These are phyloP conservation scores for Aspergillus diversus DNA, from an alignment of 495 filamentous ascomycete genomes.

Conservation along the genomic window DNA sequence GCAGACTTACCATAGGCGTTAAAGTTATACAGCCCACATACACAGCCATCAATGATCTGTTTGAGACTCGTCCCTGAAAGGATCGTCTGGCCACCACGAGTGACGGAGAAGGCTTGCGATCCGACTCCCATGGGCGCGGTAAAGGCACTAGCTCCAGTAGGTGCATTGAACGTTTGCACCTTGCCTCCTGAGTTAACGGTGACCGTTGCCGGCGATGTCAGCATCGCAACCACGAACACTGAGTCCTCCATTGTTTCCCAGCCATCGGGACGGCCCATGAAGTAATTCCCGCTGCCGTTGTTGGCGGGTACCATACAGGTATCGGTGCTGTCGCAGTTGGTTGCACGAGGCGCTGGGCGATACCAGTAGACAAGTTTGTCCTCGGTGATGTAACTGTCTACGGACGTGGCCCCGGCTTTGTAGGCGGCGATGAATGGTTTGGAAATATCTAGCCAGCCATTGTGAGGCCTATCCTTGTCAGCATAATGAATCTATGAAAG, in stretches of 20 bases:
- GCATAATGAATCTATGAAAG: not conserved
- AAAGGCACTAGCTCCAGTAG: slow-evolving; percentile 54
- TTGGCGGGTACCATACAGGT: slow-evolving; percentile 44
- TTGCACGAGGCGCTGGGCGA: slow-evolving; percentile 49
- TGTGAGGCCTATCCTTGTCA: slow-evolving; percentile 48
- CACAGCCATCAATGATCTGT: slow-evolving; percentile 53
- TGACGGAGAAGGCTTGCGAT: slow-evolving; percentile 54
- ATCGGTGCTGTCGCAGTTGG: slow-evolving; percentile 60
- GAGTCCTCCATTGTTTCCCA: slow-evolving; percentile 55
- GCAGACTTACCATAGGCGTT: slow-evolving; percentile 52
- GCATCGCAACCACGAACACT: slow-evolving; percentile 60
- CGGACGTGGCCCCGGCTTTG: slow-evolving; percentile 52
- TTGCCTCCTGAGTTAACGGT: slow-evolving; percentile 54
- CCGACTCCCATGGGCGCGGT: slow-evolving; percentile 59
- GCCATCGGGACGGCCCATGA: slow-evolving; percentile 59
- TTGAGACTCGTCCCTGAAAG: slow-evolving; percentile 55
- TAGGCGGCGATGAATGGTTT: slow-evolving; percentile 62
- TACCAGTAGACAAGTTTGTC: slow-evolving; percentile 65
- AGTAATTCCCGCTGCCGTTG: slow-evolving; percentile 57
- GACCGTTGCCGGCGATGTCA: slow-evolving; percentile 49
- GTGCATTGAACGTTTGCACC: slow-evolving; percentile 48
- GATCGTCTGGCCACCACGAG: slow-evolving; percentile 45
- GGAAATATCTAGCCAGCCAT: slow-evolving; percentile 62
- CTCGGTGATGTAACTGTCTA: slow-evolving; percentile 47
- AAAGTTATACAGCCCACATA: slow-evolving; percentile 66